Evolutionary conservation across 1,139 yeast species (phyloP).

Genomic region (Pichia sp.): DNA sequence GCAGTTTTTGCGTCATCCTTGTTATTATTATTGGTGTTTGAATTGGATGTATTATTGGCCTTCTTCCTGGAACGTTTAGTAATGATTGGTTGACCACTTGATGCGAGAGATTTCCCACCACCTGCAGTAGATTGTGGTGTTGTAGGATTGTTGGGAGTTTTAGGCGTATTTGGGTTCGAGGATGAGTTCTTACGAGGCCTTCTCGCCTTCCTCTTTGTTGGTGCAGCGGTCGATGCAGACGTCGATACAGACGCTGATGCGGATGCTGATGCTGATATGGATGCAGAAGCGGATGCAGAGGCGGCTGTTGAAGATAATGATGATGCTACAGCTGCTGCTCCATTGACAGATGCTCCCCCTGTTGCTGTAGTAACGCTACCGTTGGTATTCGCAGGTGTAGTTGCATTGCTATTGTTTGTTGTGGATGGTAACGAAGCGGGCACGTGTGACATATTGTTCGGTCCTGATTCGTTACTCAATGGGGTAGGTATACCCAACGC

Average conservation of each 20-base stretch:
- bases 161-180: slow-evolving; percentile 30
- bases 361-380: too few species aligned
- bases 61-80: slow-evolving; percentile 21
- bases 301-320: too few species aligned
- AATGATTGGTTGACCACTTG: slow-evolving; percentile 5
- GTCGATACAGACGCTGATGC: too few species aligned
- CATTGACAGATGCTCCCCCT: too few species aligned
- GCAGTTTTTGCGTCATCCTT: slow-evolving; percentile 22
- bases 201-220: slow-evolving; percentile 15
- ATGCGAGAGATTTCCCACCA: not conserved
- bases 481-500: too few species aligned
- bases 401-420: not conserved
- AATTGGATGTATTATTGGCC: slow-evolving; percentile 13
- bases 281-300: too few species aligned
- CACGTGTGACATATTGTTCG: too few species aligned
- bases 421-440: slow-evolving; percentile 3
- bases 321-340: too few species aligned
- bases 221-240: too few species aligned
- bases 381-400: not conserved
- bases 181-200: slow-evolving; percentile 25
- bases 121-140: slow-evolving; percentile 19
- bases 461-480: too few species aligned
- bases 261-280: too few species aligned
- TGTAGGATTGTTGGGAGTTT: slow-evolving; percentile 25
- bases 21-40: slow-evolving; percentile 20